Evolutionary conservation across 768 basidiomycete genomes (phyloP), one percentile per base, ranked within the genome.

Genomic region (Termitomyces sp.): DNA sequence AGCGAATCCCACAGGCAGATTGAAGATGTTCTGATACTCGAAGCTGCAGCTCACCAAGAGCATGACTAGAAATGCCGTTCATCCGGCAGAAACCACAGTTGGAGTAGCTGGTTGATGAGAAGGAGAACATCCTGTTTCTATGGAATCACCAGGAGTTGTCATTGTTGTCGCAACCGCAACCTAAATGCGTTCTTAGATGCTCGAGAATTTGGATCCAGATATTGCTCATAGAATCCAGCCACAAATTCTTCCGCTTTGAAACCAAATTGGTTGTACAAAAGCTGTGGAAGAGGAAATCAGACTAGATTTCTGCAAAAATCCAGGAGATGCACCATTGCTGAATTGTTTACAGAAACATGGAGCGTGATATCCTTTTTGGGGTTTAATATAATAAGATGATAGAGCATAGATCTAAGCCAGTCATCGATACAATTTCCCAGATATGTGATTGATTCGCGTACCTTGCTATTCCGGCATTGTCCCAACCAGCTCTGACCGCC

Each of bases 231-330:
- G 63, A 93, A 92, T 19, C 87, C 88, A 21, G 81, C 83, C 21
- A 92, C 78, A 57, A 91, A 91, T 65, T 88, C 89, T 70, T 92
- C 90, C 0, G 88, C 87, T 62, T 93, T 92, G 77, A 93, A 91
- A 28, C 91, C 90, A 63, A 93, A 91, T 50, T 83, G 85, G 60
- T 93, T 92, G 70, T 92, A 93, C 17, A 93, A 68, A 4, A 91
- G 71, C 89, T 91, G 51, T n/a, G 49, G 6, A 33, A 37, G 41
- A 30, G 54, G 10, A 40, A 21, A 19, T 44, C 42, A 31, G 38
- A 35, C 31, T 3, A 38, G 3, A 60, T 66, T 46, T 23, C 26
- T n/a, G 43, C 4, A 14, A 48, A 37, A 44, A 23, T 23, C 9
- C 14, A 8, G 35, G 31, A 15, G 40, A 64, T 71, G 44, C 63